Conservation (phyloP, 345 rosid species). For the Nephelium lappaceum region DNA sequence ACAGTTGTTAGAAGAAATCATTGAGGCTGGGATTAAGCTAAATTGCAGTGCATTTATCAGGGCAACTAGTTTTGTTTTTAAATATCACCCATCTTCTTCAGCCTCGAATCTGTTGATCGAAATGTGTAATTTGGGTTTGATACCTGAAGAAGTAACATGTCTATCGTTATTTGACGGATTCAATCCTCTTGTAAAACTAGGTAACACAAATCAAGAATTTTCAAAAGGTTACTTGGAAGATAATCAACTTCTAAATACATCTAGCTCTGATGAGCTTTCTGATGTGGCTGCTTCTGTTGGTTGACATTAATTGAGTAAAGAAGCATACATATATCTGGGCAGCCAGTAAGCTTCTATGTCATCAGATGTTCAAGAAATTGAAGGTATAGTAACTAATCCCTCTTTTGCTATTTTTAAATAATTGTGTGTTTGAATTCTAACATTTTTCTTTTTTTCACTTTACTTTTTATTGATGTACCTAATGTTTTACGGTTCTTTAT, state of each 20-base stretch:
- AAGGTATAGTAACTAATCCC: background rate
- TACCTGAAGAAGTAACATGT: conserved; percentile 25
- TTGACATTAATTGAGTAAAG: conserved; percentile 4
- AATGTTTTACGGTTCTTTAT: background rate
- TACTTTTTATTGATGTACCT: background rate
- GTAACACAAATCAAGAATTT: background rate
- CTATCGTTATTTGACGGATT: conserved; percentile 13
- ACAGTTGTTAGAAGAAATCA: conserved; percentile 49
- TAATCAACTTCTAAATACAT: conserved; percentile 18
- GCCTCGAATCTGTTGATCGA: conserved; percentile 36
- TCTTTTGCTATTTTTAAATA: background rate
- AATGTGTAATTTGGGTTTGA: conserved; percentile 36
- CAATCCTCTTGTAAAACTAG: conserved; percentile 6
- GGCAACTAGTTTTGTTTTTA: conserved; percentile 36
- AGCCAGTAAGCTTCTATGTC: background rate
- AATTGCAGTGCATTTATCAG: conserved; percentile 31
- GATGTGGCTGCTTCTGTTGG: conserved; percentile 31
- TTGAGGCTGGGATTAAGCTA: conserved; percentile 47
- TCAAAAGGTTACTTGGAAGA: conserved; percentile 7
- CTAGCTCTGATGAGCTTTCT: conserved; percentile 33
- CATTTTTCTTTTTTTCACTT: background rate
- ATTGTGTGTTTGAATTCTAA: background rate
- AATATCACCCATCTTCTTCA: conserved; percentile 29
- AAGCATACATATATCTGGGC: background rate
- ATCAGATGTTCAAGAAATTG: background rate